phyloP scores from a whole-genome alignment of 208 protist species.

The Wallacemonas rigidus region DNA sequence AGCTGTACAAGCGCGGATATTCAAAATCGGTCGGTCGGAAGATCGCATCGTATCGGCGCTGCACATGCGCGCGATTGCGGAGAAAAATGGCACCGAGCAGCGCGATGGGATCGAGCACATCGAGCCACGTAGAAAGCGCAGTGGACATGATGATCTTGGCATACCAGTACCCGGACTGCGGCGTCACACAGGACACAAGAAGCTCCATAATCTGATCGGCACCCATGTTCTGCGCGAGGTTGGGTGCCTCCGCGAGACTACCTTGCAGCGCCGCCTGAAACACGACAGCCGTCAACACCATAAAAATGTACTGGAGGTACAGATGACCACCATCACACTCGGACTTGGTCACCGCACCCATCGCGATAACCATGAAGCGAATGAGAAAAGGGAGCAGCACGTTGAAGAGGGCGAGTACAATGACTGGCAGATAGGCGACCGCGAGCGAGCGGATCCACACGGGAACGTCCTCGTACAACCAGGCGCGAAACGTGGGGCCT shows the following conservation, averaged over 20 bases:
- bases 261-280: conserved; percentile 86
- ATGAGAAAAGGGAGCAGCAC: conserved; percentile 71
- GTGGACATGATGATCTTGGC: conserved; percentile 72
- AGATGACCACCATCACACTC: conserved; percentile 67
- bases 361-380: conserved; percentile 58
- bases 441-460: conserved; percentile 43
- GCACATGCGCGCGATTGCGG: conserved; percentile 48
- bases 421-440: conserved; percentile 68
- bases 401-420: conserved; percentile 75
- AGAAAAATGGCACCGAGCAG: conserved; percentile 53
- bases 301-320: conserved; percentile 84
- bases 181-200: conserved; percentile 71
- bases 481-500: conserved; percentile 34
- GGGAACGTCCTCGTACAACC: conserved; percentile 41
- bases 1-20: conserved; percentile 60
- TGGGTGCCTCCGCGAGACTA: conserved; percentile 46
- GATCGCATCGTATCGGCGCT: conserved; percentile 77
- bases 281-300: conserved; percentile 84
- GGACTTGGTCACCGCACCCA: conserved; percentile 68
- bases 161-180: conserved; percentile 79
- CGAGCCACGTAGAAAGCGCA: conserved; percentile 63
- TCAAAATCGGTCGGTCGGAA: conserved; percentile 61
- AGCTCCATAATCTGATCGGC: conserved; percentile 42
- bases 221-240: conserved; percentile 29
- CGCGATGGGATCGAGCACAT: conserved; percentile 57